These are phyloP conservation scores for Fusarium subglutinans DNA, from an alignment of 2,329 filamentous ascomycete species.

Conservation along the genomic window DNA sequence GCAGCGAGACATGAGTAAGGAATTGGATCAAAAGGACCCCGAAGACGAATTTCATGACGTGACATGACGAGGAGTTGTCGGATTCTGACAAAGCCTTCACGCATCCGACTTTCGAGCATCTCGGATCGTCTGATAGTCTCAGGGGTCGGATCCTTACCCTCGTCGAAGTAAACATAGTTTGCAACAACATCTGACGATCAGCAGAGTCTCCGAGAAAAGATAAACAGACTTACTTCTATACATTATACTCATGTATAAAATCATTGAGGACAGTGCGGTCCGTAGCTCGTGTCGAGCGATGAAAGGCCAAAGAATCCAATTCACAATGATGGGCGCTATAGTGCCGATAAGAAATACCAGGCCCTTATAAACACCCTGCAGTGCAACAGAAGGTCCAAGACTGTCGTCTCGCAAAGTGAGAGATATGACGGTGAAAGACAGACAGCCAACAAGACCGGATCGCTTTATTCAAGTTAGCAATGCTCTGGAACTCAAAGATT, in stretches of 20 bases:
- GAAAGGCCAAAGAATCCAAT: constrained; percentile 70
- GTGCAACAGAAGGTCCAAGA: constrained; percentile 47
- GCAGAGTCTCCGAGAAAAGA: not conserved
- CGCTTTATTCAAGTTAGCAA: constrained; percentile 47
- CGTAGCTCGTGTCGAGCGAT: constrained; percentile 67
- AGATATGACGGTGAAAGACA: constrained; percentile 65
- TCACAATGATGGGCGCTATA: constrained; percentile 62
- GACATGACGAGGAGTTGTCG: constrained; percentile 65
- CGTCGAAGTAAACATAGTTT: constrained; percentile 67
- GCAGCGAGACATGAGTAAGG: constrained; percentile 66
- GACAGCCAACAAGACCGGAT: constrained; percentile 66
- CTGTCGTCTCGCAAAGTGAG: constrained; percentile 49
- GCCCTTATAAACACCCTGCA: constrained; percentile 58
- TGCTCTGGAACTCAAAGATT: not conserved
- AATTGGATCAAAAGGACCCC: constrained; percentile 64
- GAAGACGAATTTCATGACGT: constrained; percentile 66
- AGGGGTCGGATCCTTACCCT: constrained; percentile 60
- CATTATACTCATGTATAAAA: constrained; percentile 66
- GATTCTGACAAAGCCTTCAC: constrained; percentile 68
- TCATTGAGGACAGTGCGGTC: constrained; percentile 63
- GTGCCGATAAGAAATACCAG: constrained; percentile 63
- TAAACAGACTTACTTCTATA: constrained; percentile 56
- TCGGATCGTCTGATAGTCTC: constrained; percentile 64
- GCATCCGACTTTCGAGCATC: constrained; percentile 66
- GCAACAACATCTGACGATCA: constrained; percentile 56